Conservation (phyloP, 2,329 filamentous ascomycete genomes). For the Stromatinia cepivora region DNA sequence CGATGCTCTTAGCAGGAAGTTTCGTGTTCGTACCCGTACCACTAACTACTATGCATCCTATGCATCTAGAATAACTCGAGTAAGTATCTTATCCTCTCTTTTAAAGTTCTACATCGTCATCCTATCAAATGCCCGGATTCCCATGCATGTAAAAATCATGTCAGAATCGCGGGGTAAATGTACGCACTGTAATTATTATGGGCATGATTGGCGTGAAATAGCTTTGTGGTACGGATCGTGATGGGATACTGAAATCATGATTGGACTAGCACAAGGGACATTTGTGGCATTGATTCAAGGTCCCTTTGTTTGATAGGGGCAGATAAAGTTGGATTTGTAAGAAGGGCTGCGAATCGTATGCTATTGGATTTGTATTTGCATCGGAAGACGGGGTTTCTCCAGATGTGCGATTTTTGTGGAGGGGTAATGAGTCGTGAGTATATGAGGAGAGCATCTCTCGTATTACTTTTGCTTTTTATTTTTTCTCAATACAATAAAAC, state of each 20-base stretch:
- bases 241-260: neutral
- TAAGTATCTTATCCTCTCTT: neutral
- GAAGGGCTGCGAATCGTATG: neutral
- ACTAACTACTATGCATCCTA: neutral
- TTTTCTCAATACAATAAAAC: neutral
- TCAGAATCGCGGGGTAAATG: slow-evolving; percentile 7
- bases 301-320: neutral
- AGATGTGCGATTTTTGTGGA: neutral
- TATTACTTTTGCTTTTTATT: fast-evolving
- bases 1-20: neutral
- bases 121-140: neutral
- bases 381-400: neutral
- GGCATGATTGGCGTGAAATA: neutral
- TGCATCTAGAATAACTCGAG: too few species aligned
- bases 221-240: neutral
- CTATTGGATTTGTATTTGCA: neutral
- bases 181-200: neutral
- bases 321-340: slow-evolving; percentile 7
- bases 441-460: slow-evolving; percentile 8
- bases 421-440: neutral
- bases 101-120: neutral
- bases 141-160: neutral
- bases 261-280: neutral
- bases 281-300: neutral
- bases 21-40: neutral